Evolutionary conservation across 2,329 filamentous ascomycete genomes (phyloP).

Genomic region (Fusarium hainanense): DNA sequence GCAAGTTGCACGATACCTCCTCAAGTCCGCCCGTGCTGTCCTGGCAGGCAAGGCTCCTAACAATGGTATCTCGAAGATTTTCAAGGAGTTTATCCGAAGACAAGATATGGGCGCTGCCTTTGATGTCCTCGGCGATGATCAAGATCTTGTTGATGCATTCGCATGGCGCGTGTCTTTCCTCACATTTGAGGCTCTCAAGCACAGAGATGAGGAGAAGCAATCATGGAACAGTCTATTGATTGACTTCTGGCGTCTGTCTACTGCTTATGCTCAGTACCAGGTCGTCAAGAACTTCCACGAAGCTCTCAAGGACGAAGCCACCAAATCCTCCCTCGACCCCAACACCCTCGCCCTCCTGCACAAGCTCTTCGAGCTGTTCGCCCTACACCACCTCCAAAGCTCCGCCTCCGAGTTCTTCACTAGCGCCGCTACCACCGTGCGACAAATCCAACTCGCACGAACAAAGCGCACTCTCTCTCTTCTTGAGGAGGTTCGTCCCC

Average conservation of each 20-base stretch:
- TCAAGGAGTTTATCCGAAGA: constrained; percentile 71
- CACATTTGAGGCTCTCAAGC: constrained; percentile 79
- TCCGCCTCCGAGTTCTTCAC: constrained; percentile 80
- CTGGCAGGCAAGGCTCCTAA: constrained; percentile 66
- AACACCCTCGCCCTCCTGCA: constrained; percentile 69
- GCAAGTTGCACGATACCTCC: constrained; percentile 79
- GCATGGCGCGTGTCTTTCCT: constrained; percentile 80
- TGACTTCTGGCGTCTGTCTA: constrained; percentile 81
- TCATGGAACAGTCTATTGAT: constrained; percentile 82
- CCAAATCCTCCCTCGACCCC: constrained; percentile 64
- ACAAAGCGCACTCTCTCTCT: constrained; percentile 76
- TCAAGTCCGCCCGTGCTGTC: constrained; percentile 79
- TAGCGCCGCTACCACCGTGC: constrained; percentile 73
- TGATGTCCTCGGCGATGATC: constrained; percentile 76
- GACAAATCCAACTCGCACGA: constrained; percentile 76
- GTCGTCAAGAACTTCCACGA: constrained; percentile 78
- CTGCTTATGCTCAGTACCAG: constrained; percentile 80
- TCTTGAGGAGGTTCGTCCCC: constrained; percentile 77
- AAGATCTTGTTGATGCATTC: constrained; percentile 78
- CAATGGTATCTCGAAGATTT: constrained; percentile 61
- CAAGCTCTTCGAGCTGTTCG: constrained; percentile 86
- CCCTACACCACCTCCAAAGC: constrained; percentile 70
- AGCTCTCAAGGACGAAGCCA: constrained; percentile 56
- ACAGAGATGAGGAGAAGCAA: constrained; percentile 79
- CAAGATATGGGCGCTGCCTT: constrained; percentile 78